Evolutionary conservation across 495 filamentous ascomycete genomes (phyloP).

Genomic region (Astrothelium subdiscretum): DNA sequence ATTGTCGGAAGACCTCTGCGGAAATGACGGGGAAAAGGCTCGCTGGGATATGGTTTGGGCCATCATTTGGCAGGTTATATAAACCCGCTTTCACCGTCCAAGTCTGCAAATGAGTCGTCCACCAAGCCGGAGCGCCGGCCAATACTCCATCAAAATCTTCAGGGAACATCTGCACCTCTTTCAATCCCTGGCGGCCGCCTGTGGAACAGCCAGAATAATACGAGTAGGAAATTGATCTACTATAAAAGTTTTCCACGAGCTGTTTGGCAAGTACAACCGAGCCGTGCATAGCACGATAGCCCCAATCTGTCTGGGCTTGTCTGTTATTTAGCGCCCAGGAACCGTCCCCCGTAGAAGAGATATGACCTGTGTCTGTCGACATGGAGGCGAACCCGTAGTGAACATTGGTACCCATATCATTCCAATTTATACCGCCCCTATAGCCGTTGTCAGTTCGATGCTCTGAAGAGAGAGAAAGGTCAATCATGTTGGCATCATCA

Average conservation of each 20-base stretch:
- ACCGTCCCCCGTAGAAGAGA: slow-evolving; percentile 26
- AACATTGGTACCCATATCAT: slow-evolving; percentile 37
- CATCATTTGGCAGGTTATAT: slow-evolving; percentile 24
- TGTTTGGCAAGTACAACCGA: slow-evolving; percentile 31
- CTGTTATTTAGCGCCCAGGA: slow-evolving; percentile 38
- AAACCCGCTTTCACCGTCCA: slow-evolving; percentile 32
- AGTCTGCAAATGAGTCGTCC: slow-evolving; percentile 39
- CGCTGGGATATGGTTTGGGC: slow-evolving; percentile 40
- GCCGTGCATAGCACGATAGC: slow-evolving; percentile 40
- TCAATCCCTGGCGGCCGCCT: slow-evolving; percentile 47
- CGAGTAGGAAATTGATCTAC: slow-evolving; percentile 28
- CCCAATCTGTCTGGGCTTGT: slow-evolving; percentile 28
- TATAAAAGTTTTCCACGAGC: slow-evolving; percentile 34
- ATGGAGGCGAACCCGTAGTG: slow-evolving; percentile 40
- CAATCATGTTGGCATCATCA: too few relatives aligned
- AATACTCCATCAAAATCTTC: slow-evolving; percentile 57
- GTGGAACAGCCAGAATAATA: slow-evolving; percentile 51
- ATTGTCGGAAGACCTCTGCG: slow-evolving; percentile 50
- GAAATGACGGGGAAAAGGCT: slow-evolving; percentile 41
- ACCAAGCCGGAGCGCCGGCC: slow-evolving; percentile 44
- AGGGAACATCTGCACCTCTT: slow-evolving; percentile 41
- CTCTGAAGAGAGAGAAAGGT: background rate
- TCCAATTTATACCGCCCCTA: slow-evolving; percentile 40
- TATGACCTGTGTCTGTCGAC: slow-evolving; percentile 47
- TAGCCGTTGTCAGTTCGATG: background rate